Percentiles rank a stretch among this genome's conserved stretches.
Evolutionary conservation across 257 asterid species (phyloP).

Genomic region (Nicotiana attenuata): DNA sequence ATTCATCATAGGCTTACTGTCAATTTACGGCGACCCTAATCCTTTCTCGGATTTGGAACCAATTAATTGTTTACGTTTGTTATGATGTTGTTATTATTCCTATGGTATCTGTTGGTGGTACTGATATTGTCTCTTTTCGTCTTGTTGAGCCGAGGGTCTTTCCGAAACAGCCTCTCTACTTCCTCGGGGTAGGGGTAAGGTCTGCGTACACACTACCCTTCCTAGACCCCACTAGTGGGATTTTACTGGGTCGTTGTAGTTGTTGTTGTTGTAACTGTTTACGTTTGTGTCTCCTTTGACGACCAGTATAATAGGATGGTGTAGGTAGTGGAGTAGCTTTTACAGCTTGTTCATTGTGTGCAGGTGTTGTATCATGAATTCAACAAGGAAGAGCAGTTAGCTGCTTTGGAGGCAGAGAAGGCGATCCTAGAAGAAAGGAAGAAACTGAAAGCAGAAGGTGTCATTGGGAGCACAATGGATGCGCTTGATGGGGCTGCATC

Average conservation of each 20-base stretch:
- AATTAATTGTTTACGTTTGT: too few species aligned
- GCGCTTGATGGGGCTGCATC: conserved; percentile 23
- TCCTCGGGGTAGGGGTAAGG: too few species aligned
- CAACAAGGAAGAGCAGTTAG: conserved; percentile 79
- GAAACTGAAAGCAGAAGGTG: conserved; percentile 90
- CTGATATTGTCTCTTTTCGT: too few species aligned
- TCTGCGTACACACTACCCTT: too few species aligned
- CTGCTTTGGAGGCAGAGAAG: conserved; percentile 85
- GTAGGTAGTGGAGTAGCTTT: not conserved
- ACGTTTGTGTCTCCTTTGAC: not conserved
- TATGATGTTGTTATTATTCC: too few species aligned
- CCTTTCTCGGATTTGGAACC: not conserved
- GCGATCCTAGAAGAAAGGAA: conserved; percentile 70
- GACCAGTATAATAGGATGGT: not conserved
- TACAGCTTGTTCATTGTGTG: conserved; percentile 7
- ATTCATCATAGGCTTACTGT: not conserved
- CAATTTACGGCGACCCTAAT: not conserved
- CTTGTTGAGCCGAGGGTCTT: too few species aligned
- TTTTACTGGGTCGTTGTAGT: too few species aligned
- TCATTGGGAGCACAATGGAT: conserved; percentile 93
- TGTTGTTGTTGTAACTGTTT: too few species aligned
- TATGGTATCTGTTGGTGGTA: too few species aligned
- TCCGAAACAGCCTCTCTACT: too few species aligned
- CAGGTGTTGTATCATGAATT: conserved; percentile 82
- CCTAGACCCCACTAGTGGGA: too few species aligned